Conservation (phyloP, 441 rosid genomes). For the Erysimum pusillum region DNA sequence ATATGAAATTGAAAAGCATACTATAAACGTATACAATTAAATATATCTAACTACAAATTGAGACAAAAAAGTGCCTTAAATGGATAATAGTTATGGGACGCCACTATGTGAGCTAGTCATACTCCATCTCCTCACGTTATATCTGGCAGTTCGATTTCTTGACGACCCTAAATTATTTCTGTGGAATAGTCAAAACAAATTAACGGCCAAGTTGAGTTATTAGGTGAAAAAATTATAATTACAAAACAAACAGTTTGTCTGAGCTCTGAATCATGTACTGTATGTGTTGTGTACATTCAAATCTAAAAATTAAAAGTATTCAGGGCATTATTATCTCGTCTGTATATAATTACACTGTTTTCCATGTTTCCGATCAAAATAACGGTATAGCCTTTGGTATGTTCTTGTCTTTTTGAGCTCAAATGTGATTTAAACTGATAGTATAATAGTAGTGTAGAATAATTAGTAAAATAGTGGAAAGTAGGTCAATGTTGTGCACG, state of each 20-base stretch:
- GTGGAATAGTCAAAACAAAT: constrained; percentile 27
- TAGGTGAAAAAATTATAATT: not conserved
- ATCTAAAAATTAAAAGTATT: not conserved
- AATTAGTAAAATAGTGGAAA: constrained; percentile 28
- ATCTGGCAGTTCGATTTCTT: not conserved
- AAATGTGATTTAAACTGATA: no score
- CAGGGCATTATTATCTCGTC: not conserved
- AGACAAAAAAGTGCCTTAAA: not conserved
- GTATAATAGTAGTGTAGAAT: not conserved
- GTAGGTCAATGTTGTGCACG: constrained; percentile 35
- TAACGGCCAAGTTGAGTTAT: constrained; percentile 3
- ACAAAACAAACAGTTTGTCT: not conserved
- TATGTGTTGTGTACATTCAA: not conserved
- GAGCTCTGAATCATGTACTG: not conserved
- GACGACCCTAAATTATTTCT: not conserved
- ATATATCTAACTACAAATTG: not conserved
- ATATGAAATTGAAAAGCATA: constrained; percentile 9
- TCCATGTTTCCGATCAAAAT: not conserved
- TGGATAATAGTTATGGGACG: constrained; percentile 28
- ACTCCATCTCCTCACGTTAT: no score
- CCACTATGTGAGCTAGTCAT: constrained; percentile 43
- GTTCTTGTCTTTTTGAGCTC: no score
- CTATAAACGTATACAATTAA: not conserved
- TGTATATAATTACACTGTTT: not conserved
- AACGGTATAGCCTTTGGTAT: not conserved